Conservation (phyloP, 1,284 basidiomycete species). For the Meira miltonrushii region DNA sequence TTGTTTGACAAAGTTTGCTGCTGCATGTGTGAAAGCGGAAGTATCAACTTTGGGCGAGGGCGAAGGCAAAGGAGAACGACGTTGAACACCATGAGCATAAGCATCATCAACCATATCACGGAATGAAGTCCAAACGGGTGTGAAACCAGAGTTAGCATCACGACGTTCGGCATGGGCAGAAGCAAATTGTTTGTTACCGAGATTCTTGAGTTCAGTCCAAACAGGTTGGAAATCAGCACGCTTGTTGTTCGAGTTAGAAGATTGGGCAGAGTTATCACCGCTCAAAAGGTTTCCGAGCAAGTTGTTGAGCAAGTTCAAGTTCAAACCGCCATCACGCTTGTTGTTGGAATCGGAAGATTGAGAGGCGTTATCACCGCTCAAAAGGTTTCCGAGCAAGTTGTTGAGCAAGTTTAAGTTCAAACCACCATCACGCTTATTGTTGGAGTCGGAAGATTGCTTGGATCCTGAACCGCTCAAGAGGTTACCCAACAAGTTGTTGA, state of each 20-base stretch:
- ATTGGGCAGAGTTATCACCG: too few relatives aligned
- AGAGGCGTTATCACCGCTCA: not conserved
- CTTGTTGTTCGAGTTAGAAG: not conserved
- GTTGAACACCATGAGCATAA: slow-evolving; percentile 19
- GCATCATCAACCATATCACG: slow-evolving; percentile 35
- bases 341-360: not conserved
- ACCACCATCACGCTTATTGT: not conserved
- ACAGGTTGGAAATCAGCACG: slow-evolving; percentile 35
- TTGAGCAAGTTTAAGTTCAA: not conserved
- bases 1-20: slow-evolving; percentile 14
- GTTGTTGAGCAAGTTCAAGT: not conserved
- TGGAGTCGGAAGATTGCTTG: not conserved
- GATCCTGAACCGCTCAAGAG: not conserved
- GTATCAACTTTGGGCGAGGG: slow-evolving; percentile 16
- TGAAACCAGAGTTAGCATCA: slow-evolving; percentile 16
- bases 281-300: slow-evolving; percentile 13
- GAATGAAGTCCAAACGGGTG: slow-evolving; percentile 32
- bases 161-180: slow-evolving; percentile 12
- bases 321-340: slow-evolving; percentile 1
- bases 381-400: slow-evolving; percentile 13
- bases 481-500: slow-evolving; percentile 13
- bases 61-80: not conserved
- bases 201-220: slow-evolving; percentile 30
- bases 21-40: slow-evolving; percentile 8
- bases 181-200: slow-evolving; percentile 28